Base-by-base conservation (phyloP, 2,329 filamentous ascomycete species). In the Kalmusia sp. region DNA sequence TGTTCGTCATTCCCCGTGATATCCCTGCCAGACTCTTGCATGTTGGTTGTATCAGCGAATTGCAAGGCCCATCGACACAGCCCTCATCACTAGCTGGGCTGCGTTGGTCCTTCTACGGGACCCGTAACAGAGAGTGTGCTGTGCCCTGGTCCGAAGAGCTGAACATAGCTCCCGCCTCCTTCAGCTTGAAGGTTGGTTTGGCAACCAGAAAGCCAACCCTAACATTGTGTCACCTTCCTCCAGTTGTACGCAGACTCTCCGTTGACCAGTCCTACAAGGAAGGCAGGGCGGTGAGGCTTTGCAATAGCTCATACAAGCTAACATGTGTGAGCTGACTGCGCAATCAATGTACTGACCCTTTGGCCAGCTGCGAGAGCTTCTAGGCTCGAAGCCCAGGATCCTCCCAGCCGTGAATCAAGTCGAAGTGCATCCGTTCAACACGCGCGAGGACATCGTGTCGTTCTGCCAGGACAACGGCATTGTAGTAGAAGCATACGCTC, bases 371-470 rank as follows among this genome's bases (percentile, higher is more conserved):
- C 82, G 90, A 58, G 89, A 92, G 68, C 77, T 92, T 43, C 82
- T 91, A 65, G 79, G 80, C 2, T 82, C 82, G 0, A 84, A 84
- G 9, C 87, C 88, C 0, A 79, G 80, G 0, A 81, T 90, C 39
- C 71, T 78, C 8, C 90, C 91, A 0, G 84, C 86, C 1, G 84
- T 93, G 45, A 93, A 93, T 65, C 91, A 95, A 76, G 88, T 93
- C 63, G 71, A 93, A 71, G 83, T 93, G 1, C 90, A 93, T 57
- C 90, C 90, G 0, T 95, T 93, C 82, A 91, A 93, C 70, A 92
- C 89, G 1, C 84, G 88, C 47, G 80, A 79, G 0, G 80, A 82
- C 31, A 92, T 95, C 57, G 82, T 85, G 0, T 79, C 82, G 11
- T 87, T 85, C 62, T 91, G 91, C 66, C 80, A 84, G 51, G 76